Base-by-base conservation (phyloP, 2,329 filamentous ascomycete genomes). In the Fragosphaeria purpurea region DNA sequence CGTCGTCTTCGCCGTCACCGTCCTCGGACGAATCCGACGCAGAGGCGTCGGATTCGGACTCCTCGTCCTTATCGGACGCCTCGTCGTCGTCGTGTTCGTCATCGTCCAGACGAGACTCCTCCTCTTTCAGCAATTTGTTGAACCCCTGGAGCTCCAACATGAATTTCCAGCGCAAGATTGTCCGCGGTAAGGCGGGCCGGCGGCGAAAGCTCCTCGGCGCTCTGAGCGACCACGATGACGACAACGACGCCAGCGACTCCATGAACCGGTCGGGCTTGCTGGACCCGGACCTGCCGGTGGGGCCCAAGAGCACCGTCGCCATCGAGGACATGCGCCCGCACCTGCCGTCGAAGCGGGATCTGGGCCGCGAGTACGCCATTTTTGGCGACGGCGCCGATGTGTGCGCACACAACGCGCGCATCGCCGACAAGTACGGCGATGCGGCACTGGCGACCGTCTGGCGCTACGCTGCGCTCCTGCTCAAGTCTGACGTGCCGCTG, bases 351-450 rank as follows among this genome's bases (percentile, higher is more conserved):
- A 93, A 89, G 63, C 76, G 76, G 53, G 75, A 81, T 50, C 76
- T 96, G 54, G 93, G 89, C 2, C 72, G 80, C 51, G 79, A 86
- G 57, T 98, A 97, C 65, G 77, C 77, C 31, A 85, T 96, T 11
- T 90, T 93, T 63, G 89, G 89, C 4, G 82, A 89, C 54, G 85
- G 86, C 1, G 78, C 82, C n/a, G 78, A 85, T 39, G 81, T 95
- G 4, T 97, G 91, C 65, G 74, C 79, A 43, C 85, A 94, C 60
- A 98, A 98, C 64, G 87, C 89, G 7, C 68, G 70, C 1, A 81
- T 94, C 44, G 90, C 91, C 7, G 75, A 81, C 57, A 82, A 80
- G 55, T 76, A 85, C 57, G 86, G 84, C 5, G 77, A 80, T 55
- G 65, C 73, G 11, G 87, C 95, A 56, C 67, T 94, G 34, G 83